These are phyloP conservation scores for Phytophthora pinifolia DNA, from an alignment of 352 stramenopile species.

Conservation along the genomic window DNA sequence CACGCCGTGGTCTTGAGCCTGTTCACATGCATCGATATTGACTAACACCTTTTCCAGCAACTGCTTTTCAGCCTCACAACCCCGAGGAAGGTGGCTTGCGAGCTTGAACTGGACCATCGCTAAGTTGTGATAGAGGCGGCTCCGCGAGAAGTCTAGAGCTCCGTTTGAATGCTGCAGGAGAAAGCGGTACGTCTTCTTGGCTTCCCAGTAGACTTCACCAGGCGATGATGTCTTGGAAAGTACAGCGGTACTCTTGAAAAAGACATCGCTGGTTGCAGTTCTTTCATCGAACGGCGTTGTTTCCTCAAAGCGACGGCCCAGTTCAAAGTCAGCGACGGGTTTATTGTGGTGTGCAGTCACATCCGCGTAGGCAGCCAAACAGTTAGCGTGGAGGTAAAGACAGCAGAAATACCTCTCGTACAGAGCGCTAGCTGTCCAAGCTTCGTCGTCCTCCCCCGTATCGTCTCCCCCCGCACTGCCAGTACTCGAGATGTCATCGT, in stretches of 20 bases:
- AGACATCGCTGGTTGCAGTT: slow-evolving; percentile 7
- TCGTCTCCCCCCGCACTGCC: slow-evolving; percentile 8
- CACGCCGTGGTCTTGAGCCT: slow-evolving; percentile 4
- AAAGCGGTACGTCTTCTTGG: slow-evolving; percentile 53
- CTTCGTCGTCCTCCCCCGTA: slow-evolving; percentile 10
- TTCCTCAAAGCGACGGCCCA: slow-evolving; percentile 51
- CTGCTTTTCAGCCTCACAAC: slow-evolving; percentile 49
- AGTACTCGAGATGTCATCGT: slow-evolving; percentile 20
- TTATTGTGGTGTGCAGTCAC: slow-evolving; percentile 45
- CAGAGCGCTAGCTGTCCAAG: slow-evolving; percentile 10
- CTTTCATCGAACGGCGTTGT: slow-evolving; percentile 26
- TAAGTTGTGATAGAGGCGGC: slow-evolving; percentile 35
- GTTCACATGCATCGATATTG: slow-evolving; percentile 33
- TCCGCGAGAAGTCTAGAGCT: slow-evolving; percentile 19
- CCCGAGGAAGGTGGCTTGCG: slow-evolving; percentile 49
- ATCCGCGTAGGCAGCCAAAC: slow-evolving; percentile 54
- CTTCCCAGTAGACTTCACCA: slow-evolving; percentile 60
- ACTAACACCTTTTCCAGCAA: slow-evolving; percentile 46
- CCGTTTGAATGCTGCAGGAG: slow-evolving; percentile 25
- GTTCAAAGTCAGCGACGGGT: slow-evolving; percentile 46
- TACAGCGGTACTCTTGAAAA: slow-evolving; percentile 20
- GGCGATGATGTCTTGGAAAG: slow-evolving; percentile 46
- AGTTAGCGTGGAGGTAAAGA: slow-evolving; percentile 50
- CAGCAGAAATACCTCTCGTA: slow-evolving; percentile 52
- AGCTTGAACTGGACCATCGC: slow-evolving; percentile 59